phyloP scores from a whole-genome alignment of 1,139 yeast species.

The Lizanozyma gosingica region DNA sequence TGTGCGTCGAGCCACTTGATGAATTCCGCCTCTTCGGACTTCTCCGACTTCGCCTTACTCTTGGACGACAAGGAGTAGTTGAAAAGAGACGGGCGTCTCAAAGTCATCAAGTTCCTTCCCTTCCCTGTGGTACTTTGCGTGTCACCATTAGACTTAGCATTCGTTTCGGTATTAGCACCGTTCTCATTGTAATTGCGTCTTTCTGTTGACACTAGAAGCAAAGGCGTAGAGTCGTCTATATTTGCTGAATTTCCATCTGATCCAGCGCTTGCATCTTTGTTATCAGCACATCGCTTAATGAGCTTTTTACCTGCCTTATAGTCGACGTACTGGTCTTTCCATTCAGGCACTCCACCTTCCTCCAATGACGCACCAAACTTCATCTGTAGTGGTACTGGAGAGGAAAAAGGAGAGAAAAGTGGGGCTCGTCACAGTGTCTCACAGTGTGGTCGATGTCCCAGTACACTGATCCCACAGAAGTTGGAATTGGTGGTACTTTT shows the following conservation, averaged over 20 bases:
- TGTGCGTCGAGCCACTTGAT: conserved; percentile 54
- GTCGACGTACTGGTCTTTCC: conserved; percentile 75
- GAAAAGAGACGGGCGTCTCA: conserved; percentile 2
- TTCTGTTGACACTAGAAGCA: not conserved
- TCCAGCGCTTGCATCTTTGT: conserved; percentile 41
- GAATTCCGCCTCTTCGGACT: conserved; percentile 36
- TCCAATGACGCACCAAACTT: conserved; percentile 53
- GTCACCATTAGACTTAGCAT: no score
- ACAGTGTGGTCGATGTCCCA: no score
- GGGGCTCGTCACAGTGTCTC: no score
- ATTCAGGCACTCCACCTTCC: conserved; percentile 69
- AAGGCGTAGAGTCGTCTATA: not conserved
- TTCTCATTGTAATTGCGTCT: not conserved
- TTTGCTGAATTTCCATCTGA: conserved; percentile 33
- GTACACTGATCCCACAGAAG: no score
- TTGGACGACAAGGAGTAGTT: not conserved
- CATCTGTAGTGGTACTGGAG: conserved; percentile 21
- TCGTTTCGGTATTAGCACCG: not conserved
- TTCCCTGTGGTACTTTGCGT: conserved; percentile 4
- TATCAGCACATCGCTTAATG: conserved; percentile 14
- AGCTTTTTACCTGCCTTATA: conserved; percentile 48
- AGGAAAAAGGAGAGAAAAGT: no score
- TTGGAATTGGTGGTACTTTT: no score
- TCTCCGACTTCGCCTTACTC: not conserved
- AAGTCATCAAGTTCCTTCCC: conserved; percentile 4